Conservation (phyloP, 116 monocot genomes). For the Zostera marina region DNA sequence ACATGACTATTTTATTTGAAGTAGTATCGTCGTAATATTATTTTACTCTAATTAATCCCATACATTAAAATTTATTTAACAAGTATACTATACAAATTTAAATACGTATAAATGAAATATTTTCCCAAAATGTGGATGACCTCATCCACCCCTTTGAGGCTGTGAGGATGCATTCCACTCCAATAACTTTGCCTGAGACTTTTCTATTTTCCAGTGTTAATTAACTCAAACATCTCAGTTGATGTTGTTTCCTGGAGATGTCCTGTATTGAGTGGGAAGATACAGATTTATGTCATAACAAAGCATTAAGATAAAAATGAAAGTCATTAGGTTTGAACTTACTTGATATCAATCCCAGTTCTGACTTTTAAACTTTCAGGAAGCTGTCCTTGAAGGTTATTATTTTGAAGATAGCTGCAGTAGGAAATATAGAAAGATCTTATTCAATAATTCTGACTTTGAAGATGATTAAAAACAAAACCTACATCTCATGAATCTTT, state of each 20-base stretch:
- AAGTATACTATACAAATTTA: too few relatives aligned
- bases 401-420: constrained; percentile 61
- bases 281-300: background rate
- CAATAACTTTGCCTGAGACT: too few relatives aligned
- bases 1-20: too few relatives aligned
- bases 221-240: constrained; percentile 1
- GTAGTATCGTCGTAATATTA: too few relatives aligned
- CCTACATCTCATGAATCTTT: constrained; percentile 67
- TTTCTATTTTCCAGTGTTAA: constrained; percentile 2
- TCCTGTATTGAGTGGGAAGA: constrained; percentile 6
- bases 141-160: too few relatives aligned
- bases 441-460: background rate
- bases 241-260: constrained; percentile 19
- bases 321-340: constrained; percentile 8
- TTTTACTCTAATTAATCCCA: too few relatives aligned
- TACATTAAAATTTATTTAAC: too few relatives aligned
- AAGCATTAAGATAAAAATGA: background rate
- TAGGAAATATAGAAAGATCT: background rate
- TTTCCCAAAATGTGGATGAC: too few relatives aligned
- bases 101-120: too few relatives aligned
- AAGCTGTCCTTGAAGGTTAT: constrained; percentile 36
- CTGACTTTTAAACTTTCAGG: constrained; percentile 42
- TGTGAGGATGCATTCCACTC: too few relatives aligned
- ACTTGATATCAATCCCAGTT: constrained; percentile 40
- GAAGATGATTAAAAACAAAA: constrained; percentile 10